A percentile compares a stretch with the other conserved stretches of the same genome.
These are phyloP conservation scores for Melocanna baccifera DNA, from an alignment of 176 grass and related monocot species.

Conservation along the genomic window DNA sequence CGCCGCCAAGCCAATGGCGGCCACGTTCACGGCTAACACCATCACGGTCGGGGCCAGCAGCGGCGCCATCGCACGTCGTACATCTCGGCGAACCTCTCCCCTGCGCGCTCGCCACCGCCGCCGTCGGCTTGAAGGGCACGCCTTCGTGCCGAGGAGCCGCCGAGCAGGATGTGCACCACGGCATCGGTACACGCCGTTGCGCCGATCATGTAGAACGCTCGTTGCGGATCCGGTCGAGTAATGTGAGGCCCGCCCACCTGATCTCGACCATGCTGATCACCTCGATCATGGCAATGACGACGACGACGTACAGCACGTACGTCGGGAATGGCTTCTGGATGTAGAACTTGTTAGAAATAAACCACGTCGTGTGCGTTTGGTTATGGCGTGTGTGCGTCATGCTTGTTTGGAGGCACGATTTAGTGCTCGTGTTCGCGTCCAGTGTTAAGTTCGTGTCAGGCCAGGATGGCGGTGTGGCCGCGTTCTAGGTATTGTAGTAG, in stretches of 20 bases:
- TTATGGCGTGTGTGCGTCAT: too few species aligned
- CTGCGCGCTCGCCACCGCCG: not conserved
- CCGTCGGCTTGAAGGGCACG: not conserved
- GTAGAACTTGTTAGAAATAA: not conserved
- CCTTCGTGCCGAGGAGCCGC: not conserved
- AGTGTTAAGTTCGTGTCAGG: too few species aligned
- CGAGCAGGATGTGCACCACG: not conserved
- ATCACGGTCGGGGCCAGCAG: not conserved
- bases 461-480: too few species aligned
- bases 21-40: not conserved
- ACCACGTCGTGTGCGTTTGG: too few species aligned
- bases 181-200: not conserved
- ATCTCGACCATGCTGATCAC: not conserved
- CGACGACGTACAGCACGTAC: not conserved
- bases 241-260: not conserved
- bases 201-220: slow-evolving; percentile 12
- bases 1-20: not conserved
- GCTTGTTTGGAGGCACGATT: too few species aligned
- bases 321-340: not conserved
- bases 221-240: not conserved
- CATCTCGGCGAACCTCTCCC: not conserved
- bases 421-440: too few species aligned
- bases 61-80: not conserved
- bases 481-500: too few species aligned
- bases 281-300: not conserved